phyloP scores from a whole-genome alignment of 83 land plant genomes.

The Picea abies region DNA sequence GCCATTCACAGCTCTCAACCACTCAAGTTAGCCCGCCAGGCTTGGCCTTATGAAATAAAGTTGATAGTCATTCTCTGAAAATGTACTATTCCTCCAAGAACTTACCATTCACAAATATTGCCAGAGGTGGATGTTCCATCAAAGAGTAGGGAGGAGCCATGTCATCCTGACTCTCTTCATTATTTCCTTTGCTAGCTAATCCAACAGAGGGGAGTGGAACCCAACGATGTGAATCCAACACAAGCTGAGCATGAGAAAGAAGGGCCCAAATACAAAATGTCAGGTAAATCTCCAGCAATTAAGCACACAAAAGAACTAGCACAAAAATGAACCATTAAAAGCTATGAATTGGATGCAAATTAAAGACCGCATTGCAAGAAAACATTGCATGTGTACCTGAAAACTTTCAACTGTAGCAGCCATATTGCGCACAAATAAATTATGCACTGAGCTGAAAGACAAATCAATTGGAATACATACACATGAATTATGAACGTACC shows the following conservation, averaged over 20 bases:
- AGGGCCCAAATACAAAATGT: neutral
- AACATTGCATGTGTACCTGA: slow-evolving; percentile 56
- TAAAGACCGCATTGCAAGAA: neutral
- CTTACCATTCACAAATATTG: slow-evolving; percentile 93
- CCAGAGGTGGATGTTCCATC: slow-evolving; percentile 99
- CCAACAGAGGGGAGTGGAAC: slow-evolving; percentile 93
- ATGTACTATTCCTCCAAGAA: neutral
- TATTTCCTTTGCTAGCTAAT: slow-evolving; percentile 44
- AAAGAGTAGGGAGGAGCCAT: slow-evolving; percentile 84
- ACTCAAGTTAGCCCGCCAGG: too few species aligned
- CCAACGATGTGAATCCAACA: slow-evolving; percentile 97
- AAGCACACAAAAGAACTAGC: neutral
- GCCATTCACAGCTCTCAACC: too few species aligned
- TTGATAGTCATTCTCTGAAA: too few species aligned
- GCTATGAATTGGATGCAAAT: neutral
- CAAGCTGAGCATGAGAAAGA: slow-evolving; percentile 56
- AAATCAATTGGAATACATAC: neutral
- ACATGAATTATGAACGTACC: neutral
- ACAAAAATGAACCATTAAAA: neutral
- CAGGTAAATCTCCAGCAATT: neutral
- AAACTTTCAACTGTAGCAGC: slow-evolving; percentile 88
- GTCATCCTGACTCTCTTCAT: slow-evolving; percentile 75
- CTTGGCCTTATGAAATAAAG: too few species aligned
- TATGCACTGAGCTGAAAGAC: slow-evolving; percentile 75
- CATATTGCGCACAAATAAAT: slow-evolving; percentile 91